Conservation (phyloP, 495 filamentous ascomycete genomes). For the Amorphotheca resinae region DNA sequence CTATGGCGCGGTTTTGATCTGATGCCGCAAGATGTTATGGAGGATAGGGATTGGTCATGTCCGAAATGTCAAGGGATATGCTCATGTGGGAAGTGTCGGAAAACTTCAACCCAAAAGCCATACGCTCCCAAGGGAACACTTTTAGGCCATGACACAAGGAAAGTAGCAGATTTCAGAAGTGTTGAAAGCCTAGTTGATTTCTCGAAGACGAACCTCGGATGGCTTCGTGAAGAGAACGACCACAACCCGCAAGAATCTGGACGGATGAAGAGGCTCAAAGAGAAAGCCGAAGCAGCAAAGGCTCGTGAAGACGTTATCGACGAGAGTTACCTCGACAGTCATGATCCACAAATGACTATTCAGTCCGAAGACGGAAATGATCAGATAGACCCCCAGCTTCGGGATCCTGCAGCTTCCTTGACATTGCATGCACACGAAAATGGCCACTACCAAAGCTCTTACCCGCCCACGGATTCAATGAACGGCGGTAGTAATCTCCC, state of each 20-base stretch:
- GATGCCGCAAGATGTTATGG: conserved; percentile 66
- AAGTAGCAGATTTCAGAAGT: conserved; percentile 78
- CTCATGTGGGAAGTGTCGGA: conserved; percentile 68
- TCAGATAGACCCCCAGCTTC: conserved; percentile 18
- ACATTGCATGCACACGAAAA: not conserved
- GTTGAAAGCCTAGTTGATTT: conserved; percentile 81
- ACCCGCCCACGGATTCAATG: not conserved
- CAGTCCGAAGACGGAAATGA: conserved; percentile 3
- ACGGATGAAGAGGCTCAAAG: conserved; percentile 36
- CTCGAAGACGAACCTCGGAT: conserved; percentile 64
- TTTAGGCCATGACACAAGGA: conserved; percentile 78
- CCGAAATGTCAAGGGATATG: conserved; percentile 75
- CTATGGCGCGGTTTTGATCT: conserved; percentile 83
- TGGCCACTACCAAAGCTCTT: conserved; percentile 1
- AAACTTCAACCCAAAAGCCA: conserved; percentile 33
- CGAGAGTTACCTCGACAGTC: conserved; percentile 12
- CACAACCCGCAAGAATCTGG: conserved; percentile 35
- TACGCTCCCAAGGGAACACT: conserved; percentile 74
- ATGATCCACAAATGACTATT: not conserved
- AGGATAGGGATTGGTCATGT: conserved; percentile 70
- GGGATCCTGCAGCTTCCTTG: not conserved
- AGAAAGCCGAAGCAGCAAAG: conserved; percentile 41
- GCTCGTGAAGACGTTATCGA: conserved; percentile 23
- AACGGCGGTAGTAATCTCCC: not conserved
- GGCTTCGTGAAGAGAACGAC: conserved; percentile 48